Base-by-base conservation (phyloP, 768 basidiomycete genomes). In the Stropharia rugosoannulata region DNA sequence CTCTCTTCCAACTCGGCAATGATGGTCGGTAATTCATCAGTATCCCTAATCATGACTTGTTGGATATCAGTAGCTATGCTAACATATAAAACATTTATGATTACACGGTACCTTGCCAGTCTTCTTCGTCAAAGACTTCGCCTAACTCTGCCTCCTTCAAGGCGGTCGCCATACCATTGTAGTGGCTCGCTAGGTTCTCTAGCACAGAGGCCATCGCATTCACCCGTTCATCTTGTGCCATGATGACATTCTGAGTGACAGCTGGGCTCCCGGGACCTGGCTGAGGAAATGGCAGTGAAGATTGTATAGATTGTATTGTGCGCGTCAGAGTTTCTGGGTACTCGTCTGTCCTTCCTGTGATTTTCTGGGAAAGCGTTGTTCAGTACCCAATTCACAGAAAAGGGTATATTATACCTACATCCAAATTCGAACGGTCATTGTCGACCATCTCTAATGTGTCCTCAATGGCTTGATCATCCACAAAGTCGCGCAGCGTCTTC, bases 401-500 rank as follows among this genome's bases (percentile, higher is more conserved):
- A 41, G 5, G 29, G 40, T 35, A 19, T 36, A 32, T 13, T 18
- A 41, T 11, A 73, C 85, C 53, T 58, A 90, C 90, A 55, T 93
- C 90, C 37, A 93, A 71, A 29, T 75, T 74, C 58, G 73, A 76
- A 46, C 90, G 75, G 53, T 92, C 89, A 53, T 73, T 78, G 62
- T 94, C 92, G 46, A 93, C 82, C 1, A 75, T 77, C 51, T 93
- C 92, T 44, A 88, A 66, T 16, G 84, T 78, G 58, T 90, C 87
- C 51, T 94, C 92, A 37, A 93, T 85, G 6, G 84, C 87, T 29
- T 84, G 79, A 61, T 94, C 92, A 62, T 93, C 89, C 36, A 93
- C 89, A 68, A 94, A 93, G 66, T 93, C 90, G 35, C 92, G 81
- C 35, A 93, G 65, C 0, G 87, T 89, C 76, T 91, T 93, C 91